Evolutionary conservation across 2,329 filamentous ascomycete species (phyloP), one percentile per base, ranked within the genome.

Genomic region (Botrytis medusae): DNA sequence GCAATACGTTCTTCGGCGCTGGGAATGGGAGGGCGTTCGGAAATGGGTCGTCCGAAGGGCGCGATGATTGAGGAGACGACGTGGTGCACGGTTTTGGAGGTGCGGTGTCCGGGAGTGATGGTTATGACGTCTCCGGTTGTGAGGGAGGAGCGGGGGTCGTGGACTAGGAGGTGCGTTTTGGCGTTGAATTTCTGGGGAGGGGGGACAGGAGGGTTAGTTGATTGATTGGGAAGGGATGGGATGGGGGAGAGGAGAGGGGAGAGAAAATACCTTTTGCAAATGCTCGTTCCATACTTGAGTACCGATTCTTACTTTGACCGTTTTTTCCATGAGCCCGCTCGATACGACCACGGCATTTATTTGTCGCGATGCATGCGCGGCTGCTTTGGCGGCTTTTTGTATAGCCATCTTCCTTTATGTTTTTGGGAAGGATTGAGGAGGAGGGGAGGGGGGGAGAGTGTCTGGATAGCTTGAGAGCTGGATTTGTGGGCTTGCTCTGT

Each of bases 1-100:
- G 81, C 85, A 77, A 89, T 85, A 61, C 88, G 84, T 81, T 94
- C 89, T 69, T 90, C 88, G 63, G 89, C 81, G 0, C 86, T 89
- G 40, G 91, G 91, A 18, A 96, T 85, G 0, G 89, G 86, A 8
- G 91, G 90, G 10, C 93, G 86, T 72, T 88, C 85, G 42, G 89
- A 85, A 71, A 93, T 88, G 2, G 90, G 86, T 2, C 84, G 84
- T 29, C 92, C 91, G 74, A 88, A 89, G 2, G 92, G 93, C 5
- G 92, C 90, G 75, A 95, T 87, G 77, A 96, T 94, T 75, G 87
- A 85, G 76, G 91, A 90, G 42, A 96, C 90, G 51, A 95, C 90
- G 79, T 95, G 92, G 40, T 89, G 88, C 78, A 95, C 93, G 75
- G 86, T 84, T 75, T 89, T 89, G 59, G 88, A 90, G 10, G 88